Evolutionary conservation across 2,329 filamentous ascomycete genomes (phyloP).

Genomic region (Claviceps cyperi): DNA sequence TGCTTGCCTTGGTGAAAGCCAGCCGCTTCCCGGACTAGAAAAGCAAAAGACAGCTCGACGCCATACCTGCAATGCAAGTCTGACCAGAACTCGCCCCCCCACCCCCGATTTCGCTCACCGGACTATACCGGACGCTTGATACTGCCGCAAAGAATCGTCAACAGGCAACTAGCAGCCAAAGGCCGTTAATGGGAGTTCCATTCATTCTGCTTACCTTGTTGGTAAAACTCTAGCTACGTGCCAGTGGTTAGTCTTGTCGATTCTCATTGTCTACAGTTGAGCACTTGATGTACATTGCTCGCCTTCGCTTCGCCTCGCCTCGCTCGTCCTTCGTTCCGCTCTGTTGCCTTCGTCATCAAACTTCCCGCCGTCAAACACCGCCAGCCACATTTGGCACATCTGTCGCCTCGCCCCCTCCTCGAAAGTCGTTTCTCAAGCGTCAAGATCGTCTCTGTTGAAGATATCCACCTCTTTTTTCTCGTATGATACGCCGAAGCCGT

Average conservation of each 20-base stretch:
- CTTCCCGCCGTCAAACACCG: neutral
- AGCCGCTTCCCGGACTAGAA: too few relatives aligned
- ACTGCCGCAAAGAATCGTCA: neutral
- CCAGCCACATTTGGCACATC: neutral
- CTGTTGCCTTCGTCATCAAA: conserved; percentile 1
- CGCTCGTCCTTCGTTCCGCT: neutral
- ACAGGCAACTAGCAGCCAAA: conserved; percentile 3
- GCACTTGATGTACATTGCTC: neutral
- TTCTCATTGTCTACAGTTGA: conserved; percentile 4
- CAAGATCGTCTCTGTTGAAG: too few relatives aligned
- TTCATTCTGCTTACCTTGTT: too few relatives aligned
- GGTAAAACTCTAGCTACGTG: conserved; percentile 1
- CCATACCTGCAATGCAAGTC: too few relatives aligned
- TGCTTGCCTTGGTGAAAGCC: too few relatives aligned
- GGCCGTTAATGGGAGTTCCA: neutral
- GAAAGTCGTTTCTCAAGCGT: neutral
- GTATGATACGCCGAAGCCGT: conserved; percentile 12
- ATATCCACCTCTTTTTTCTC: neutral
- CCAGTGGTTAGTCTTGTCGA: conserved; percentile 3
- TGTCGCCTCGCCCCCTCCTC: neutral
- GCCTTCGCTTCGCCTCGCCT: neutral
- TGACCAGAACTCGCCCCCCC: too few relatives aligned
- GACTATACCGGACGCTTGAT: neutral
- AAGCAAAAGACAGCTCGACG: too few relatives aligned
- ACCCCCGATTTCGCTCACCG: neutral